A percentile compares a stretch with the other conserved stretches of the same genome.
These are phyloP conservation scores for Aspergillus ustus DNA, from an alignment of 2,329 filamentous ascomycete genomes.

Conservation along the genomic window DNA sequence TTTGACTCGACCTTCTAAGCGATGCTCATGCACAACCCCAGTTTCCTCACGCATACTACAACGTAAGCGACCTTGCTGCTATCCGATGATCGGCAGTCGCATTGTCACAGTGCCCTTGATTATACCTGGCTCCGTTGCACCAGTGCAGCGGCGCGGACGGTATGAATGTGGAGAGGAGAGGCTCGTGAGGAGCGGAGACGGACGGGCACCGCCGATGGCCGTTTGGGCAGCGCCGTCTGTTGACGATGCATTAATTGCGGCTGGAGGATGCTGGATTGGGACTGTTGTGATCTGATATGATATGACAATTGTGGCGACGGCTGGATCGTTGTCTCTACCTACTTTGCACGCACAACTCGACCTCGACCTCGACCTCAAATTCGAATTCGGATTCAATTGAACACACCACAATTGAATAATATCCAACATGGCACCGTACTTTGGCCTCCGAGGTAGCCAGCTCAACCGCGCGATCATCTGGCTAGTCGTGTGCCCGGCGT, in stretches of 20 bases:
- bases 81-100: neutral
- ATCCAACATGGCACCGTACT: conserved; percentile 22
- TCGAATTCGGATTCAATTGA: too few relatives aligned
- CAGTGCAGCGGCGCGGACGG: too few relatives aligned
- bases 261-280: neutral
- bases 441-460: conserved; percentile 30
- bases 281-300: neutral
- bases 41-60: neutral
- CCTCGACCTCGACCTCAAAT: too few relatives aligned
- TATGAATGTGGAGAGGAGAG: neutral
- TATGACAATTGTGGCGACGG: neutral
- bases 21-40: neutral
- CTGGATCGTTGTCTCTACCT: neutral
- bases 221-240: neutral
- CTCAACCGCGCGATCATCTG: conserved; percentile 30
- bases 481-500: conserved; percentile 34
- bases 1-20: too few relatives aligned
- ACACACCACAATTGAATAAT: too few relatives aligned
- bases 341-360: too few relatives aligned
- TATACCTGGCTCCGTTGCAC: too few relatives aligned
- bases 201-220: neutral
- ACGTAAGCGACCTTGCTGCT: neutral
- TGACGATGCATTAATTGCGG: neutral
- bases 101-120: neutral
- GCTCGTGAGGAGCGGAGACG: too few relatives aligned